These are phyloP conservation scores for Lipomyces orientalis DNA, from an alignment of 805 yeast genomes.

Conservation along the genomic window DNA sequence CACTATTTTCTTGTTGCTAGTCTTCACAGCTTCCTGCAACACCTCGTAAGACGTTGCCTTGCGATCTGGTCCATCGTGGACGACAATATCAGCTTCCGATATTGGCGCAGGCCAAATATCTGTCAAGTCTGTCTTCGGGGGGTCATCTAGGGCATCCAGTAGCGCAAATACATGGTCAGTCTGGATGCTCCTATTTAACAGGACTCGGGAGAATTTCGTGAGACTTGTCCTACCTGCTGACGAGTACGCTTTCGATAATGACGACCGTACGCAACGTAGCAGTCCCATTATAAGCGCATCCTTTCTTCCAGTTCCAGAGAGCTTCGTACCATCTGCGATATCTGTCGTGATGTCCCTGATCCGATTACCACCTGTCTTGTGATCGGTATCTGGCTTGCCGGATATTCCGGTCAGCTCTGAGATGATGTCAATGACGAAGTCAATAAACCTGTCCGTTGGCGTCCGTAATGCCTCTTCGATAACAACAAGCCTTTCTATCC, in stretches of 20 bases:
- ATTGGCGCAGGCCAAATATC: conserved; percentile 28
- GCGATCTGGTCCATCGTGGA: not conserved
- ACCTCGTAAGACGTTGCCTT: not conserved
- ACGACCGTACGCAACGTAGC: conserved; percentile 5
- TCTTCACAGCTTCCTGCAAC: conserved; percentile 1
- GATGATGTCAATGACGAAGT: conserved; percentile 10
- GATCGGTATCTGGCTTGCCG: not conserved
- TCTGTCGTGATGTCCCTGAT: conserved; percentile 14
- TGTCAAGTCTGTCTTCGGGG: conserved; percentile 11
- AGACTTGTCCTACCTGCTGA: conserved; percentile 10
- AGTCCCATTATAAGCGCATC: conserved; percentile 22
- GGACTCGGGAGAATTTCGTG: conserved; percentile 13
- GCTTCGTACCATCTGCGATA: conserved; percentile 22
- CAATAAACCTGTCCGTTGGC: conserved; percentile 27
- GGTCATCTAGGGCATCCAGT: conserved; percentile 18
- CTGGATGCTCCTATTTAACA: conserved; percentile 14
- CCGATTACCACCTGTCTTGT: not conserved
- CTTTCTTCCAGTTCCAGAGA: conserved; percentile 11
- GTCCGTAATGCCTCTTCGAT: conserved; percentile 30
- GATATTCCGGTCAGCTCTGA: conserved; percentile 6
- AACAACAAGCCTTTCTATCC: conserved; percentile 24
- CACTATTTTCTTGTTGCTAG: not conserved
- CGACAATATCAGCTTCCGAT: too few relatives aligned
- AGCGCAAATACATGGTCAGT: conserved; percentile 9
- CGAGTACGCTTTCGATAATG: conserved; percentile 18